Conservation (phyloP, 352 stramenopile species). For the Phytophthora lateralis region DNA sequence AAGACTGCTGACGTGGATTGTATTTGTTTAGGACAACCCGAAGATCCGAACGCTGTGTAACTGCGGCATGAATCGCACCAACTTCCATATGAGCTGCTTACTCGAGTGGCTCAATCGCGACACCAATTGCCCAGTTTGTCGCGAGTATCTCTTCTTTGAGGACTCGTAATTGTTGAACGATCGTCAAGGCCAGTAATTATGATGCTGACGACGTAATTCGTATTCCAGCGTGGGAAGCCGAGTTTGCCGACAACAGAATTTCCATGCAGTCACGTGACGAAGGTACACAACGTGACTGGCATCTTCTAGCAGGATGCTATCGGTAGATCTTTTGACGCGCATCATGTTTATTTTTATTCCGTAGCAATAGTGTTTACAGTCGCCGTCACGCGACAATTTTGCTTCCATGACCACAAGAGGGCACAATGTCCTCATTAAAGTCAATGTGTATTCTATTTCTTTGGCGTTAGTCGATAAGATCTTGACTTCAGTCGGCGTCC, state of each 20-base stretch:
- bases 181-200: not conserved
- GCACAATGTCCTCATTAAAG: constrained; percentile 18
- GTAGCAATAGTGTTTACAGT: constrained; percentile 12
- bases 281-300: not conserved
- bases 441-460: constrained; percentile 40
- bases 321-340: constrained; percentile 4
- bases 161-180: constrained; percentile 48
- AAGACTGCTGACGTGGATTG: not conserved
- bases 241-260: not conserved
- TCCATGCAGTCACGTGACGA: not conserved
- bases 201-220: constrained; percentile 12
- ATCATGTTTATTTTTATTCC: constrained; percentile 9
- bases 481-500: not conserved
- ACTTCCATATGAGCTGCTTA: constrained; percentile 90
- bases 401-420: constrained; percentile 5
- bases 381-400: constrained; percentile 28
- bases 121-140: constrained; percentile 85
- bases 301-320: too few relatives aligned
- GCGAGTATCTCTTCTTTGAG: constrained; percentile 88
- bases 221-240: constrained; percentile 6
- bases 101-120: constrained; percentile 88
- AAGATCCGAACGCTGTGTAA: constrained; percentile 87
- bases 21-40: constrained; percentile 55
- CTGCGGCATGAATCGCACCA: constrained; percentile 90
- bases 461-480: constrained; percentile 1